Percentiles rank a stretch among this genome's conserved stretches.
These are phyloP conservation scores for Kernera saxatilis DNA, from an alignment of 345 rosid genomes.

Conservation along the genomic window DNA sequence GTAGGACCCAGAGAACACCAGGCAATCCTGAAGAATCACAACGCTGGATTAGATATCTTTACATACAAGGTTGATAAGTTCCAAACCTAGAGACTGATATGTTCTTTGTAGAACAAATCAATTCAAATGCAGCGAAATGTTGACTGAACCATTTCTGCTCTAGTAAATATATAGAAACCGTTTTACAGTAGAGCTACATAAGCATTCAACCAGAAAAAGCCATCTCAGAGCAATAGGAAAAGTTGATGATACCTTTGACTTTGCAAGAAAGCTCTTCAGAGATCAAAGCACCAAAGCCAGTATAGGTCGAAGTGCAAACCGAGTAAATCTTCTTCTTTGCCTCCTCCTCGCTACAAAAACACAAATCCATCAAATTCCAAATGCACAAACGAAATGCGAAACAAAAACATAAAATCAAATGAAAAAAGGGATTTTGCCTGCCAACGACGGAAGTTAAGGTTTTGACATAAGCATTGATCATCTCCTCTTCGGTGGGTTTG, in stretches of 20 bases:
- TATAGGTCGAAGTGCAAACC: constrained; percentile 74
- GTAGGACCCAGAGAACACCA: constrained; percentile 94
- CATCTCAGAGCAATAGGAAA: neutral
- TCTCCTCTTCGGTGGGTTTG: constrained; percentile 77
- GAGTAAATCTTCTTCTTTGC: constrained; percentile 98
- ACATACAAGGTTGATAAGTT: neutral
- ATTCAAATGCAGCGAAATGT: neutral
- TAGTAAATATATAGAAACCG: too few species aligned
- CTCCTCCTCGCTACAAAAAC: constrained; percentile 71
- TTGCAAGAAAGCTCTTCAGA: constrained; percentile 88
- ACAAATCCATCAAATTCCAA: neutral
- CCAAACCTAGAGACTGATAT: neutral
- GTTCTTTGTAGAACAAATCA: neutral
- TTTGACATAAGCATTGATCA: constrained; percentile 74
- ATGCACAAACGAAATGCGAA: neutral
- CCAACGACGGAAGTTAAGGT: constrained; percentile 74
- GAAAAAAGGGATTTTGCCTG: constrained; percentile 33
- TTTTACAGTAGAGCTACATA: neutral
- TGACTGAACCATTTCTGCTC: neutral
- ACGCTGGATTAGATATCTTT: neutral
- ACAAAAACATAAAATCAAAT: neutral
- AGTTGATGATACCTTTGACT: constrained; percentile 64
- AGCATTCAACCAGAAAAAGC: neutral
- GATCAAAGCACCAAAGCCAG: constrained; percentile 94
- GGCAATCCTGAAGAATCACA: constrained; percentile 51